Conservation (phyloP, 108 stramenopile genomes). For the Fragilaria radians region DNA sequence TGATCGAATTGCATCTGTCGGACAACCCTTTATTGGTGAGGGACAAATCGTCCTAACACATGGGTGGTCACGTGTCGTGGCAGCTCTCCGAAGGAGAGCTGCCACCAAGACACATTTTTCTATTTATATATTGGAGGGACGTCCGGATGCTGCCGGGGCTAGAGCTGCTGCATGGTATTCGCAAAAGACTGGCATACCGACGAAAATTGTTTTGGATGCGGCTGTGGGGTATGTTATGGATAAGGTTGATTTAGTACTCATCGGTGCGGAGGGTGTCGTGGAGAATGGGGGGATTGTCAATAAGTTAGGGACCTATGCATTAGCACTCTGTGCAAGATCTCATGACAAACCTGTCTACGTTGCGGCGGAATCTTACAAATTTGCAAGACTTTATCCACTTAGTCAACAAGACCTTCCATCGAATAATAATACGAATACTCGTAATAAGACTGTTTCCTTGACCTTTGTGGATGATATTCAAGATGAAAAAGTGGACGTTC, state of each 20-base stretch:
- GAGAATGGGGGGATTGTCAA: conserved; percentile 98
- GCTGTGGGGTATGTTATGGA: conserved; percentile 96
- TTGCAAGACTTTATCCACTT: conserved; percentile 93
- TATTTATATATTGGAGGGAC: conserved; percentile 83
- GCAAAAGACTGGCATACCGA: conserved; percentile 76
- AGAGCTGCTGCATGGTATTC: conserved; percentile 64
- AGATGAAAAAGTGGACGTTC: conserved; percentile 15
- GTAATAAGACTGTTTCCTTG: conserved; percentile 17
- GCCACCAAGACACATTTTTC: conserved; percentile 72
- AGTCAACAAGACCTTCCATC: conserved; percentile 85
- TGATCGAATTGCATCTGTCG: conserved; percentile 80
- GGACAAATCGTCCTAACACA: conserved; percentile 86
- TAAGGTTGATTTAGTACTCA: conserved; percentile 83
- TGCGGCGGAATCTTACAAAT: conserved; percentile 97
- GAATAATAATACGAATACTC: conserved; percentile 13
- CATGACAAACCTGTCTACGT: conserved; percentile 95
- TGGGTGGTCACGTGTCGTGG: conserved; percentile 87
- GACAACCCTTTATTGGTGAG: conserved; percentile 84
- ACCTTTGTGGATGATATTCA: conserved; percentile 50
- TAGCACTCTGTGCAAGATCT: conserved; percentile 83
- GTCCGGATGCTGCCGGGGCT: conserved; percentile 86
- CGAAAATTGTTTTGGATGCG: conserved; percentile 85
- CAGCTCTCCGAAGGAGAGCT: conserved; percentile 70
- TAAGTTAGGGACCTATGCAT: conserved; percentile 86
- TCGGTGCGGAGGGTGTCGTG: conserved; percentile 95